Base-by-base conservation (phyloP, 78 protist genomes). In the Tieghemostelium lacteum region DNA sequence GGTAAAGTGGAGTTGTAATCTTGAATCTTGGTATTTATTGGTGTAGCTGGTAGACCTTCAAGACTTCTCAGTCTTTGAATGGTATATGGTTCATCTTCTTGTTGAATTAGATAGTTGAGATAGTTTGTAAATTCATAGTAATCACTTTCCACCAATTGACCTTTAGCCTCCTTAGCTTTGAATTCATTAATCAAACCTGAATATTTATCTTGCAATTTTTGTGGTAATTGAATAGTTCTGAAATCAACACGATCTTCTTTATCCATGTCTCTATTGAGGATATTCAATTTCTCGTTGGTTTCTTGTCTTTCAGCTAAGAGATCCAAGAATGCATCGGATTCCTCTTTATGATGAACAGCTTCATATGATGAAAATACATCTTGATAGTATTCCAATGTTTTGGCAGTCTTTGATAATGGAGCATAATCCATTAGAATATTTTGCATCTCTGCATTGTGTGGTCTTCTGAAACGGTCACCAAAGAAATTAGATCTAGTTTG, bases 91-190 rank as follows among this genome's bases (percentile, higher is more conserved):
- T 57, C 63, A 4, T 7, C 8, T 14, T 14, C 17, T 19, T 7
- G 17, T n/a, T 14, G 26, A 10, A 29, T 71, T 19, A 71, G 29
- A 42, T 10, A 71, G 29, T 71, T 71, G 0, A 71, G 28, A 36
- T 33, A 71, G 28, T 71, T 71, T 71, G 77, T 50, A 71, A 71
- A 71, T 71, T 71, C 77, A 52, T 22, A 71, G 39, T 54, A 17
- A 29, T 50, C 64, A 31, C 50, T 29, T 2, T 50, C 42, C 17
- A 63, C 4, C n/a, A 71, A 22, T 31, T 5, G 31, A 52, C 77
- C 77, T 22, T 52, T 50, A 6, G 77, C 7, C 12, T 45, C 77
- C 50, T 52, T 71, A 10, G 45, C 64, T 71, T 52, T 71, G 33
- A 71, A 71, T 22, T 71, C 49, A 4, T 26, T 31, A 33, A 71